A percentile compares a stretch with the other conserved stretches of the same genome.
Conservation (phyloP, 2,329 filamentous ascomycete species). For the Botryotinia globosa region DNA sequence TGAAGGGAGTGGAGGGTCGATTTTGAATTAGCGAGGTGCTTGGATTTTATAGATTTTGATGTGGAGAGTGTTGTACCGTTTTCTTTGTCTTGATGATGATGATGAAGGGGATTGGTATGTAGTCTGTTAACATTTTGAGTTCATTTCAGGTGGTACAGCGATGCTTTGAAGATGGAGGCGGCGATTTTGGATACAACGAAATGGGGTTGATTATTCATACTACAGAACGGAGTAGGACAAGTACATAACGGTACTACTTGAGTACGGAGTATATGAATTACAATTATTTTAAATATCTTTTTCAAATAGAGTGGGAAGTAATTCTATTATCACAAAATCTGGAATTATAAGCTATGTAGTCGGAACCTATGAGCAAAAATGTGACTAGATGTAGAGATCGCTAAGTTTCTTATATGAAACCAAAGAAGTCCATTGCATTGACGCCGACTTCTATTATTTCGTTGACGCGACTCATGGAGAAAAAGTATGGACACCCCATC, state of each 20-base stretch:
- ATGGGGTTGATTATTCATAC: fast-evolving
- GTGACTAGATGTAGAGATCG: too few relatives aligned
- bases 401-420: too few relatives aligned
- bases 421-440: too few relatives aligned
- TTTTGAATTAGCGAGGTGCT: background rate
- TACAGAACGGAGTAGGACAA: fast-evolving
- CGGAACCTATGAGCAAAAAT: too few relatives aligned
- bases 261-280: fast-evolving
- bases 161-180: background rate
- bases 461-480: background rate
- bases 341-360: too few relatives aligned
- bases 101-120: background rate
- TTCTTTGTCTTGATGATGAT: background rate
- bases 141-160: fast-evolving
- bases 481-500: background rate
- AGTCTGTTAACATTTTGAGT: background rate
- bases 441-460: fast-evolving
- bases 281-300: fast-evolving
- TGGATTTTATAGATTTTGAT: background rate
- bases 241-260: background rate
- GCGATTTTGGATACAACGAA: fast-evolving
- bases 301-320: background rate
- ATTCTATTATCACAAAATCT: too few relatives aligned
- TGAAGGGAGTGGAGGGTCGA: background rate
- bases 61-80: too few relatives aligned